Evolutionary conservation across 257 asterid species (phyloP).

Genomic region (Gentiana macrophylla): DNA sequence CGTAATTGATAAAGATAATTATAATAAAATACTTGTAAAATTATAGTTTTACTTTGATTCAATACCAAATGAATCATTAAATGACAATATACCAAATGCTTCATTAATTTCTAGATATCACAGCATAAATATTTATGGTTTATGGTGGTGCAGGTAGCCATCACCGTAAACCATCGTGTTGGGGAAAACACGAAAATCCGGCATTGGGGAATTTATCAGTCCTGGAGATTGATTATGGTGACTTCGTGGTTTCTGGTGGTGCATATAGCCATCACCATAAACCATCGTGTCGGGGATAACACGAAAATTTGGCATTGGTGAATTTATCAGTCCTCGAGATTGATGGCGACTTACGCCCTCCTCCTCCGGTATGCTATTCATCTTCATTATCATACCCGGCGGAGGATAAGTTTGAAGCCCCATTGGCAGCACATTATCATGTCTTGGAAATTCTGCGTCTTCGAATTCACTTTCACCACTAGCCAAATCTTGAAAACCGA

Average conservation of each 20-base stretch:
- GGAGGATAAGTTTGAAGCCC: conserved; percentile 16
- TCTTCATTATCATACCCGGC: conserved; percentile 14
- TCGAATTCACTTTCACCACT: conserved; percentile 8
- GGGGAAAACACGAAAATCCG: conserved; percentile 11
- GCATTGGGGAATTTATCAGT: conserved; percentile 15
- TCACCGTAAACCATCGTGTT: conserved; percentile 5
- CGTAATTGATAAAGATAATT: too few species aligned
- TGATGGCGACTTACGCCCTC: background rate
- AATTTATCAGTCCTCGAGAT: conserved; percentile 7
- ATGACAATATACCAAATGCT: too few species aligned
- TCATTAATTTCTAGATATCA: too few species aligned
- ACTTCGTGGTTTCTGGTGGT: conserved; percentile 4
- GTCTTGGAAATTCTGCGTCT: conserved; percentile 14
- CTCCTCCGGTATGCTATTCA: conserved; percentile 16
- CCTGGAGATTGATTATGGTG: background rate
- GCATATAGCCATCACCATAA: conserved; percentile 9
- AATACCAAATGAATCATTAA: too few species aligned
- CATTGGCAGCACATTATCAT: conserved; percentile 6
- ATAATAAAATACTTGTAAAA: too few species aligned
- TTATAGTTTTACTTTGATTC: too few species aligned
- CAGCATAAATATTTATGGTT: too few species aligned
- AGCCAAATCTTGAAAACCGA: conserved; percentile 8
- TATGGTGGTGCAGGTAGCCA: conserved; percentile 15
- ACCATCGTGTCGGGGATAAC: conserved; percentile 8
- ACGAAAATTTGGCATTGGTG: conserved; percentile 15